Base-by-base conservation (phyloP, 495 filamentous ascomycete genomes). In the Lepidopterella palustris region DNA sequence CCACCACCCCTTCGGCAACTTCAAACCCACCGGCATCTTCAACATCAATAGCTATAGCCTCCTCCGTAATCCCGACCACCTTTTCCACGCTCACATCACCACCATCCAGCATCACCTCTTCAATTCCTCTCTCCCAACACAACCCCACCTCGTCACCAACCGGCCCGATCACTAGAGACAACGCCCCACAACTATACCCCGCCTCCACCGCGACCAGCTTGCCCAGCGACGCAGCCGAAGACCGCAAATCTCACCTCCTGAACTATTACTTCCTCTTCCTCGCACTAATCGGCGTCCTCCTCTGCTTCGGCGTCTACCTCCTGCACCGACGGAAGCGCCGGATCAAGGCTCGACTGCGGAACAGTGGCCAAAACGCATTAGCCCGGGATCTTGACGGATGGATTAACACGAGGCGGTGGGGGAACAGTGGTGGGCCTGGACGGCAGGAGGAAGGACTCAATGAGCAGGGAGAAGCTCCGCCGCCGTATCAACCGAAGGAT, bases 201-300 rank as follows among this genome's bases (percentile, higher is more conserved):
- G 49, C 25, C 8, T 21, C 55, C 21, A 32, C 52, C 49, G 10
- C 57, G 9, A 4, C 28, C 18, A 47, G n/a, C 20, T 8, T 27
- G 15, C 20, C 35, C 28, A 39, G 42, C 23, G 29, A 60, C 21
- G 13, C 18, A 27, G 51, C 29, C 45, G 29, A 20, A 31, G 25
- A 48, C 4, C 56, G 58, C 11, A 59, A 55, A 5, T 57, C 62
- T 29, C 27, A 51, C 48, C 52, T 71, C 0, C 63, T 73, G 51
- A 73, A 74, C 62, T 74, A 72, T 59, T 76, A 75, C 60, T 76
- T 77, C 70, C 56, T 73, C 53, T 72, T 77, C 58, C 63, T 76
- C 31, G 70, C 68, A 53, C 21, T 72, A 31, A 53, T 73, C 55
- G 56, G 70, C 28, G 24, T 67, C 45, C 27, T 73, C 4, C 42